These are phyloP conservation scores for Petunia hybrid DNA, from an alignment of 305 asterid genomes.

Conservation along the genomic window DNA sequence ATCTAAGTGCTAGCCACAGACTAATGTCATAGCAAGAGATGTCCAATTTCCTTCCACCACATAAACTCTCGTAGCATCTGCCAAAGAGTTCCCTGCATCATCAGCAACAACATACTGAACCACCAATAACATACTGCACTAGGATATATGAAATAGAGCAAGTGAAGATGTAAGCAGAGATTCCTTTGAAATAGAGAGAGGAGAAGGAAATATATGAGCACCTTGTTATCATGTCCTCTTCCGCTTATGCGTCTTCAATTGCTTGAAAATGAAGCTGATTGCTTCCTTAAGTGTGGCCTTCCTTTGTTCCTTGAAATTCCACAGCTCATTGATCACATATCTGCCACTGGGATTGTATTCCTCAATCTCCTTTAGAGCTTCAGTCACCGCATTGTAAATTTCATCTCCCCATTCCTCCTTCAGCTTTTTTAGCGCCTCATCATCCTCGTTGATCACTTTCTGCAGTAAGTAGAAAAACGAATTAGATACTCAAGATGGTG, in stretches of 20 bases:
- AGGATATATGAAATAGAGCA: background rate
- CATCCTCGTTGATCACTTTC: slow-evolving; percentile 64
- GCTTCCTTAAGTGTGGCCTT: slow-evolving; percentile 89
- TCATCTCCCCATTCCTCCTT: slow-evolving; percentile 69
- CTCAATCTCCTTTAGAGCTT: slow-evolving; percentile 61
- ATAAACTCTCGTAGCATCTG: background rate
- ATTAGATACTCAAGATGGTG: background rate
- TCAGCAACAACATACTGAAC: background rate
- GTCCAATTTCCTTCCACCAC: background rate
- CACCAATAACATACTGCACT: background rate
- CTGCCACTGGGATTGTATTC: slow-evolving; percentile 88
- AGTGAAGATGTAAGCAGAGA: background rate
- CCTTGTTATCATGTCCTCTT: slow-evolving; percentile 45
- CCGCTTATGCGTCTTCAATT: slow-evolving; percentile 65
- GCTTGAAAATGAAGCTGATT: slow-evolving; percentile 54
- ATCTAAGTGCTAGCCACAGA: background rate
- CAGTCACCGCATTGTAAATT: slow-evolving; percentile 50
- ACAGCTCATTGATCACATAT: slow-evolving; percentile 71
- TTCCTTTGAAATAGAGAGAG: background rate
- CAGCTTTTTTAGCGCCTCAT: slow-evolving; percentile 53
- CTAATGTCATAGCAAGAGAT: background rate
- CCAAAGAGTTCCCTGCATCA: background rate
- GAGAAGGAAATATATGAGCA: slow-evolving; percentile 16
- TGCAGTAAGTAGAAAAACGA: slow-evolving; percentile 30
- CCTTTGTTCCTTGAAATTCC: slow-evolving; percentile 77